These are phyloP conservation scores for Talaromyces sp. DNA, from an alignment of 2,329 filamentous ascomycete genomes.

Conservation along the genomic window DNA sequence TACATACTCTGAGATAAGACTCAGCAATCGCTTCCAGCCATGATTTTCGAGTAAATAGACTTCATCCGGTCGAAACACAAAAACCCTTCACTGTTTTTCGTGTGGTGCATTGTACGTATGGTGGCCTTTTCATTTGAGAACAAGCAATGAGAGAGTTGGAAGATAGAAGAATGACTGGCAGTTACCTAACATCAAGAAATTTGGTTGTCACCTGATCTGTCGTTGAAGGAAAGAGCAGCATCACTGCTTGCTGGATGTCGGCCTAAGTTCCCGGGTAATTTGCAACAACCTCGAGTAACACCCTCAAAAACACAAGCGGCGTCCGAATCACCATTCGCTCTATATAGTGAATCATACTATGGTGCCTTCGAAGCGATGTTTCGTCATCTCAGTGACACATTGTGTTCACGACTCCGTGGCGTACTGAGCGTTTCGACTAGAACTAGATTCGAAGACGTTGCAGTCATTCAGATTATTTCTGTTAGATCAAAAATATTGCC, in stretches of 20 bases:
- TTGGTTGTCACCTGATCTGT: constrained; percentile 13
- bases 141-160: background rate
- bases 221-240: background rate
- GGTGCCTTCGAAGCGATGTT: background rate
- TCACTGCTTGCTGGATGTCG: background rate
- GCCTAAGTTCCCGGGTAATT: background rate
- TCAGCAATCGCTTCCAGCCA: background rate
- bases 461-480: background rate
- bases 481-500: background rate
- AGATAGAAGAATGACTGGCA: background rate
- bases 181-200: background rate
- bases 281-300: background rate
- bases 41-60: background rate
- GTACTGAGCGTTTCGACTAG: background rate
- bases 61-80: background rate
- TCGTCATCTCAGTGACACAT: no score
- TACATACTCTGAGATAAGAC: background rate
- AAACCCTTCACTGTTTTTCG: background rate
- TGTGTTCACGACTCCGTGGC: no score
- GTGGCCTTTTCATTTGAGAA: background rate
- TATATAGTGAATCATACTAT: background rate
- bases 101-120: background rate
- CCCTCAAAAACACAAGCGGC: background rate
- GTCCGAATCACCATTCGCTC: no score
- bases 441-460: no score